These are phyloP conservation scores for Fusarium poae DNA, from an alignment of 2,329 filamentous ascomycete species.

Conservation along the genomic window DNA sequence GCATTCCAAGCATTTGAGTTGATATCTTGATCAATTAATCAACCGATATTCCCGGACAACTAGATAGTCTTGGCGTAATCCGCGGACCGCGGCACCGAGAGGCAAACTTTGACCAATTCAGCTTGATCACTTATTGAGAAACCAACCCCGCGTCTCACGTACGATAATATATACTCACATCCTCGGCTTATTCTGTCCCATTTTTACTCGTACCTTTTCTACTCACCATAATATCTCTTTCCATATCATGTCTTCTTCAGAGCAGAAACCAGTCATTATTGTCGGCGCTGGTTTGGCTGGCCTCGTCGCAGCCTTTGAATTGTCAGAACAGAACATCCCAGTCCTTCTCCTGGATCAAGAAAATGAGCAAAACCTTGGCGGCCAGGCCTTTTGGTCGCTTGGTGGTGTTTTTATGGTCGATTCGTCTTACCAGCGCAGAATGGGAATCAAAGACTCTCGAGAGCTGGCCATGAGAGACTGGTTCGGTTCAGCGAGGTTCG, in stretches of 20 bases:
- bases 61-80: constrained; percentile 31
- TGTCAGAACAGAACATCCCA: constrained; percentile 63
- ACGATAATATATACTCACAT: not conserved
- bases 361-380: constrained; percentile 67
- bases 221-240: not conserved
- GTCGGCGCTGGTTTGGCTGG: constrained; percentile 70
- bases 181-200: constrained; percentile 10
- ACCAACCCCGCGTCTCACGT: constrained; percentile 31
- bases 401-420: constrained; percentile 72
- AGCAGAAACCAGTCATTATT: constrained; percentile 62
- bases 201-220: not conserved
- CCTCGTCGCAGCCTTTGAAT: constrained; percentile 71
- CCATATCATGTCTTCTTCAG: constrained; percentile 22
- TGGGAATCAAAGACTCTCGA: constrained; percentile 70
- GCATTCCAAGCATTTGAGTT: not conserved
- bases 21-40: not conserved
- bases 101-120: constrained; percentile 1
- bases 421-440: constrained; percentile 67
- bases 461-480: constrained; percentile 71
- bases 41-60: not conserved
- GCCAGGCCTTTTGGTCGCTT: constrained; percentile 74
- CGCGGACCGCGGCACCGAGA: constrained; percentile 22
- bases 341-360: constrained; percentile 70
- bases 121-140: not conserved
- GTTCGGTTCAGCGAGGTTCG: constrained; percentile 69